Conservation (phyloP, 164 flowering plant genomes). For the Santalum album region DNA sequence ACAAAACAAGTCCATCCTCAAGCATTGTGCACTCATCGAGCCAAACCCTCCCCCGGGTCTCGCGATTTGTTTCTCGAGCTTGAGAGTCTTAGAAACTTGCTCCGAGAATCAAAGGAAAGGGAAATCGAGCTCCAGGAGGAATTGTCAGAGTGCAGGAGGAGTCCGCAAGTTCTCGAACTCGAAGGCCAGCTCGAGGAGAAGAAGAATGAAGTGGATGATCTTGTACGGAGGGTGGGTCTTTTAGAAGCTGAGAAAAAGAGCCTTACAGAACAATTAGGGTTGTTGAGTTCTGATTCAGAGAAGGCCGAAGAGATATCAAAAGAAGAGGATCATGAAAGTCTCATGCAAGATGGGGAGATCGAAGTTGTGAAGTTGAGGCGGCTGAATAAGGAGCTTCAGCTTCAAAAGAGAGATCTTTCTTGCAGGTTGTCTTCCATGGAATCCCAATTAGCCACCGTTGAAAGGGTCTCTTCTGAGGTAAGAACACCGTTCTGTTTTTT, state of each 20-base stretch:
- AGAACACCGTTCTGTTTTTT: background rate
- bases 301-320: slow-evolving; percentile 15
- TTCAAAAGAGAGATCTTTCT: slow-evolving; percentile 64
- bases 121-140: slow-evolving; percentile 55
- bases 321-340: slow-evolving; percentile 15
- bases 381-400: slow-evolving; percentile 76
- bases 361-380: slow-evolving; percentile 77
- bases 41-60: slow-evolving; percentile 33
- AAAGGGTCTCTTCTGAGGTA: slow-evolving; percentile 63
- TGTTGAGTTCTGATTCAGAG: slow-evolving; percentile 18
- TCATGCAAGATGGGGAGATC: slow-evolving; percentile 36
- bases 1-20: slow-evolving; percentile 57
- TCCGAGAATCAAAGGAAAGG: slow-evolving; percentile 66
- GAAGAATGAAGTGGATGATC: slow-evolving; percentile 33
- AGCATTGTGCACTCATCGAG: slow-evolving; percentile 14
- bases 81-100: slow-evolving; percentile 50
- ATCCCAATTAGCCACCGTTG: slow-evolving; percentile 39
- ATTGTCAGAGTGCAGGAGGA: slow-evolving; percentile 36
- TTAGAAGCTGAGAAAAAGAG: slow-evolving; percentile 44
- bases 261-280: slow-evolving; percentile 34
- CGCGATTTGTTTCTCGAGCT: slow-evolving; percentile 63
- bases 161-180: slow-evolving; percentile 27
- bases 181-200: slow-evolving; percentile 44
- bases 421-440: slow-evolving; percentile 55
- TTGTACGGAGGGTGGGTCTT: slow-evolving; percentile 25